Evolutionary conservation across 345 rosid genomes (phyloP).

Genomic region (Sisymbrium altissimum): DNA sequence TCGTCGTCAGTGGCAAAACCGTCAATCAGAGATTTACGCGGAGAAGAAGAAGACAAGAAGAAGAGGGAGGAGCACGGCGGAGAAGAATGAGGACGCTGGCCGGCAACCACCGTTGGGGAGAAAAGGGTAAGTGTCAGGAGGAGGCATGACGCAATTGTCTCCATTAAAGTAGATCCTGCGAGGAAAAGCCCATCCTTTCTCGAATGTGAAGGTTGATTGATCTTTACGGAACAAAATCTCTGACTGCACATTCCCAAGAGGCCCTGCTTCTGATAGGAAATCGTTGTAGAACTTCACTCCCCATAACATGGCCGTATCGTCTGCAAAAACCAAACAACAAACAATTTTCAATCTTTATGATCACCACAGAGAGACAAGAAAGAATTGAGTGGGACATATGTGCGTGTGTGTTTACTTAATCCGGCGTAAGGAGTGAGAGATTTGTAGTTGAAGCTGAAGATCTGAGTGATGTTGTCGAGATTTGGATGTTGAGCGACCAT

Average conservation of each 20-base stretch:
- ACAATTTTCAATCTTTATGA: background rate
- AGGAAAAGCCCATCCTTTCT: conserved; percentile 97
- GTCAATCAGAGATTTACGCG: background rate
- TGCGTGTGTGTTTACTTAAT: conserved; percentile 50
- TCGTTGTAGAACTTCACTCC: conserved; percentile 87
- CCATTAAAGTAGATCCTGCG: conserved; percentile 84
- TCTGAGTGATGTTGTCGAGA: conserved; percentile 66
- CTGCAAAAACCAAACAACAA: conserved; percentile 40
- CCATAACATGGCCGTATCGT: conserved; percentile 89
- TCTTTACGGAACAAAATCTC: conserved; percentile 85
- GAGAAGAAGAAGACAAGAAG: conserved; percentile 18
- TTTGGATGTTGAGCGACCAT: conserved; percentile 87
- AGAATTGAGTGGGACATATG: background rate
- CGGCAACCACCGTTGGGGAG: conserved; percentile 58
- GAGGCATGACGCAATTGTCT: conserved; percentile 92
- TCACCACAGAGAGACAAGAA: background rate
- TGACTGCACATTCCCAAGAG: conserved; percentile 75
- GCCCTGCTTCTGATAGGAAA: conserved; percentile 80
- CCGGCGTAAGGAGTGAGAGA: conserved; percentile 70
- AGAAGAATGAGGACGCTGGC: conserved; percentile 31
- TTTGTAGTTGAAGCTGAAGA: conserved; percentile 75
- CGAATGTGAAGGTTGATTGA: conserved; percentile 61
- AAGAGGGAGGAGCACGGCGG: conserved; percentile 21
- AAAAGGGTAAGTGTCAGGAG: conserved; percentile 85
- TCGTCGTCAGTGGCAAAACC: conserved; percentile 25